Percentiles rank a stretch among this genome's conserved stretches.
These are phyloP conservation scores for Sonneratia caseolaris DNA, from an alignment of 345 rosid species.

Conservation along the genomic window DNA sequence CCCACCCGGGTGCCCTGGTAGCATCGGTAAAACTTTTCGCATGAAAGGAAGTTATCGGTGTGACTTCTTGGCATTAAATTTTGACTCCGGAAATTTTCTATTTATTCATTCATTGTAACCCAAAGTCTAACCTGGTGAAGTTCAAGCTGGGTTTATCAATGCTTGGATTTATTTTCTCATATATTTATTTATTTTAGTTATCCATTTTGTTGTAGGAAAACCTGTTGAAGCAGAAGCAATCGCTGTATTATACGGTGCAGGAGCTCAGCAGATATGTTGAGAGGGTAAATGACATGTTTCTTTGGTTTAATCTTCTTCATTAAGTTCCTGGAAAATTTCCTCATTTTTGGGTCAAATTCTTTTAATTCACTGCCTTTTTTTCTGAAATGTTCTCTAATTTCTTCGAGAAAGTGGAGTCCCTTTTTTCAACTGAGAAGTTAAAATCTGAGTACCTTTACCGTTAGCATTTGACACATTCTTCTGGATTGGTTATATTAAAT, in stretches of 20 bases:
- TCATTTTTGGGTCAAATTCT: not conserved
- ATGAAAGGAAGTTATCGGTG: not conserved
- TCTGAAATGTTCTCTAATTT: not conserved
- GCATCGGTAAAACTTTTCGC: too few relatives aligned
- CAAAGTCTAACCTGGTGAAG: too few relatives aligned
- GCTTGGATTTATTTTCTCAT: not conserved
- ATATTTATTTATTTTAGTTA: not conserved
- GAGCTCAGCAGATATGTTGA: constrained; percentile 86
- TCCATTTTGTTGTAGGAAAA: constrained; percentile 39
- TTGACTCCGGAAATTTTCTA: too few relatives aligned
- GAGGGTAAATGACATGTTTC: constrained; percentile 30
- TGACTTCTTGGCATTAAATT: not conserved
- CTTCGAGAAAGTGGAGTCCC: not conserved
- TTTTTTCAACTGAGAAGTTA: not conserved
- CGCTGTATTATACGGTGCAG: constrained; percentile 48
- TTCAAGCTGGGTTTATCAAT: not conserved
- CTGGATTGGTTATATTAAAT: not conserved
- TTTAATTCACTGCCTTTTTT: not conserved
- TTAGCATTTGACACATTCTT: not conserved
- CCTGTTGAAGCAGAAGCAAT: constrained; percentile 51
- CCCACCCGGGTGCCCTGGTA: too few relatives aligned
- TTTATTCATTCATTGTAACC: too few relatives aligned
- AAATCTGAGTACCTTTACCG: not conserved
- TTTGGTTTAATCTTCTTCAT: not conserved
- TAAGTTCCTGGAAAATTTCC: not conserved